These are phyloP conservation scores for Cardamine occulta DNA, from an alignment of 345 rosid species.

Conservation along the genomic window DNA sequence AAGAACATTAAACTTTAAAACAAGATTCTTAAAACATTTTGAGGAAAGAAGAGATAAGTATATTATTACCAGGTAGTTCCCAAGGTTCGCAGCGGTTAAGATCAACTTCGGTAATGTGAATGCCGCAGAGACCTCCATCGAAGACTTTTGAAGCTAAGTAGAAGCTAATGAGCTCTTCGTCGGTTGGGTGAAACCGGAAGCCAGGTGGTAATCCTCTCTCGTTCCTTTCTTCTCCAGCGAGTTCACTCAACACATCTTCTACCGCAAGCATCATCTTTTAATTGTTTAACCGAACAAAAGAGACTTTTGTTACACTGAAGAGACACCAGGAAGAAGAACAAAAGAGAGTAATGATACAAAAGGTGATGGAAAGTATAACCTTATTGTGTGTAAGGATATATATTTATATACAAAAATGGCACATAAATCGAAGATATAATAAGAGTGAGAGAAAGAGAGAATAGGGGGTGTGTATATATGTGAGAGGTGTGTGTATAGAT, in stretches of 20 bases:
- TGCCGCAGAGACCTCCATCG: constrained; percentile 67
- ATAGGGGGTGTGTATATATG: not conserved
- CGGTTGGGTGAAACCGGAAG: constrained; percentile 94
- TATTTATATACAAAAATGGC: constrained; percentile 43
- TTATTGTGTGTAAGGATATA: constrained; percentile 31
- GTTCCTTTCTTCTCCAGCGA: constrained; percentile 60
- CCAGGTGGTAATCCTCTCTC: constrained; percentile 94
- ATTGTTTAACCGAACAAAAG: not conserved
- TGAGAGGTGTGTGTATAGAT: constrained; percentile 17
- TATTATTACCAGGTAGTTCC: constrained; percentile 87
- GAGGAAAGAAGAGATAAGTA: not conserved
- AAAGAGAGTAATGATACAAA: constrained; percentile 38
- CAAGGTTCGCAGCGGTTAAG: constrained; percentile 96
- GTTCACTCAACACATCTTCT: constrained; percentile 72
- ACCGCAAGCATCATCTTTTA: constrained; percentile 50
- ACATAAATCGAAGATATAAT: constrained; percentile 8
- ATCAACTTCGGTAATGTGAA: constrained; percentile 84
- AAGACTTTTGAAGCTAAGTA: constrained; percentile 90
- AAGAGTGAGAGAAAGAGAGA: constrained; percentile 16
- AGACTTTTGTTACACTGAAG: constrained; percentile 34
- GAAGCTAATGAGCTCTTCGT: constrained; percentile 90
- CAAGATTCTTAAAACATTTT: not conserved
- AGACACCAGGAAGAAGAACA: constrained; percentile 36
- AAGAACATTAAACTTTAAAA: not conserved
- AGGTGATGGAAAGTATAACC: constrained; percentile 40